Conservation (phyloP, 2,329 filamentous ascomycete species). For the Rhinocladiella mackenziei region DNA sequence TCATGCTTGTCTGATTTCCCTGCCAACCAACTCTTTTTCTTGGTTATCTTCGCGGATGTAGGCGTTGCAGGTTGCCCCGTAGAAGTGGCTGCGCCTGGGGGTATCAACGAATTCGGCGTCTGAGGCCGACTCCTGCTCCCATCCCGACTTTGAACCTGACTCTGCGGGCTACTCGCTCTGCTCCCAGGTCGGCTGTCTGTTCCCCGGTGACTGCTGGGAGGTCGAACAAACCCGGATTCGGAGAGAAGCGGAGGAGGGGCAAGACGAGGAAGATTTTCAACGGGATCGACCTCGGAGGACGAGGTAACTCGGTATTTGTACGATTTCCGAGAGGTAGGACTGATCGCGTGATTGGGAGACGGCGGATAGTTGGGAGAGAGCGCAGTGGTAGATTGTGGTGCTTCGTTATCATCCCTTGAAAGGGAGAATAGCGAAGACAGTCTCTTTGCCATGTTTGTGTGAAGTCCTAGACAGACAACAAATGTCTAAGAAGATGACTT, state of each 20-base stretch:
- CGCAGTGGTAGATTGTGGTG: background rate
- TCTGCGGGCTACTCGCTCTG: slow-evolving; percentile 29
- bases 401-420: slow-evolving; percentile 21
- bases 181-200: slow-evolving; percentile 33
- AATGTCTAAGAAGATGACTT: background rate
- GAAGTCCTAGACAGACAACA: background rate
- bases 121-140: slow-evolving; percentile 28
- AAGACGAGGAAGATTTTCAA: slow-evolving; percentile 27
- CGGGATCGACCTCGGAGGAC: slow-evolving; percentile 20
- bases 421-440: slow-evolving; percentile 26
- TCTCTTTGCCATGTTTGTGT: slow-evolving; percentile 19
- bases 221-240: slow-evolving; percentile 35
- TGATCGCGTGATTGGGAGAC: slow-evolving; percentile 10
- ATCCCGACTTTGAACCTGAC: slow-evolving; percentile 16
- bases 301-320: slow-evolving; percentile 21
- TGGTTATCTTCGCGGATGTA: slow-evolving; percentile 27
- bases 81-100: slow-evolving; percentile 11
- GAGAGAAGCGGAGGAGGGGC: slow-evolving; percentile 41
- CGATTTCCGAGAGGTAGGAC: slow-evolving; percentile 10
- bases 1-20: slow-evolving; percentile 33
- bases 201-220: slow-evolving; percentile 35
- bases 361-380: slow-evolving; percentile 3
- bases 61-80: slow-evolving; percentile 20
- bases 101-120: slow-evolving; percentile 23
- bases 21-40: slow-evolving; percentile 45